These are phyloP conservation scores for Ganoderma leucocontextum DNA, from an alignment of 1,284 basidiomycete species.

Conservation along the genomic window DNA sequence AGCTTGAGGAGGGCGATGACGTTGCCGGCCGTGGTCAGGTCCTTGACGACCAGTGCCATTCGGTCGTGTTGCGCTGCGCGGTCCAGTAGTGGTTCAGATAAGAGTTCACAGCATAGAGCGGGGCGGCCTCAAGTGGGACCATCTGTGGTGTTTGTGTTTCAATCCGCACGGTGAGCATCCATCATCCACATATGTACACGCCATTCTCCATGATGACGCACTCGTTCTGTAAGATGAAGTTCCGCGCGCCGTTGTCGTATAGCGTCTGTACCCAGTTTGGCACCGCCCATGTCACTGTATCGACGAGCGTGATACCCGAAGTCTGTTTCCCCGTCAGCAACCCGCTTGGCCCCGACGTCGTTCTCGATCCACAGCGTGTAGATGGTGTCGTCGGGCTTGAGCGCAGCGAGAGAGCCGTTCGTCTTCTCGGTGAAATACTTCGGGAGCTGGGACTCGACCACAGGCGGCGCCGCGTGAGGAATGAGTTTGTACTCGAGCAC, in stretches of 20 bases:
- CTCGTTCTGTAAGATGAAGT: constrained; percentile 59
- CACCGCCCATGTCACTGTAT: constrained; percentile 51
- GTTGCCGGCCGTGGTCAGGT: constrained; percentile 46
- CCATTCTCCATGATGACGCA: constrained; percentile 35
- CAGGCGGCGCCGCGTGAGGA: constrained; percentile 44
- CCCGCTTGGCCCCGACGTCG: constrained; percentile 49
- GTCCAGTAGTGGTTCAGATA: constrained; percentile 38
- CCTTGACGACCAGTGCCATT: constrained; percentile 42
- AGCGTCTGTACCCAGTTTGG: constrained; percentile 49
- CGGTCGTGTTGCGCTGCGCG: constrained; percentile 32
- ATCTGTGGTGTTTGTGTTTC: constrained; percentile 37
- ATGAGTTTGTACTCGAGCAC: constrained; percentile 53
- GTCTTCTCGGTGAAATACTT: constrained; percentile 42
- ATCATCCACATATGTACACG: not conserved
- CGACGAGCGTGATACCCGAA: constrained; percentile 50
- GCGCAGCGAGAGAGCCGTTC: constrained; percentile 32
- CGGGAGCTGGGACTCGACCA: constrained; percentile 48
- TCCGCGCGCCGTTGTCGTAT: constrained; percentile 52
- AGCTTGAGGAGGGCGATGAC: constrained; percentile 42
- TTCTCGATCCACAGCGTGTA: constrained; percentile 62
- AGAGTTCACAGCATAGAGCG: constrained; percentile 42
- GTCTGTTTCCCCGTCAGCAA: constrained; percentile 49
- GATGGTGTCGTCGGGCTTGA: constrained; percentile 43
- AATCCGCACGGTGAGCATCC: too few species aligned
- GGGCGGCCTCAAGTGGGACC: constrained; percentile 43